A percentile compares a stretch with the other conserved stretches of the same genome.
Conservation (phyloP, 805 yeast species). For the Saturnispora ahearnii region DNA sequence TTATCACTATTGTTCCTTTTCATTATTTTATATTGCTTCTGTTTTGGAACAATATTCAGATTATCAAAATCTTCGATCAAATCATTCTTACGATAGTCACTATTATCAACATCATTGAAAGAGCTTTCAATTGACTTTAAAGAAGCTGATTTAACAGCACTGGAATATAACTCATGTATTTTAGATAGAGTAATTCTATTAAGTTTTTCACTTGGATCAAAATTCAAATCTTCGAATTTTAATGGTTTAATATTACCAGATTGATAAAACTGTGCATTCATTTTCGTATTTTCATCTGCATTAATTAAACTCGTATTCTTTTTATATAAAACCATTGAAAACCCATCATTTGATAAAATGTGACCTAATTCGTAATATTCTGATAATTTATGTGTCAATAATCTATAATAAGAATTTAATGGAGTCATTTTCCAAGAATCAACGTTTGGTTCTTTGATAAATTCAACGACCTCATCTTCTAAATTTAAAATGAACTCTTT, state of each 20-base stretch:
- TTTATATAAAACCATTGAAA: constrained; percentile 34
- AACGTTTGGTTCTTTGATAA: constrained; percentile 34
- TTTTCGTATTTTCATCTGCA: constrained; percentile 27
- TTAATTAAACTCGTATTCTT: constrained; percentile 30
- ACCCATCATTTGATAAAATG: constrained; percentile 41
- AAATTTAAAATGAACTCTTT: constrained; percentile 40
- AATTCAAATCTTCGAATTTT: constrained; percentile 23
- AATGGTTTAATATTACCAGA: constrained; percentile 28
- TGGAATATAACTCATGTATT: constrained; percentile 18
- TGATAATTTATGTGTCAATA: constrained; percentile 62
- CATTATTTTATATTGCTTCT: constrained; percentile 2
- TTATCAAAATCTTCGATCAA: neutral
- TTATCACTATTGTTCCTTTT: constrained; percentile 9
- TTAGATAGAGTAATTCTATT: constrained; percentile 24
- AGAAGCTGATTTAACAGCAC: neutral
- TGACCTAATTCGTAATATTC: constrained; percentile 59
- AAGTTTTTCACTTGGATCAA: constrained; percentile 27
- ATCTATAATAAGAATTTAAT: constrained; percentile 60
- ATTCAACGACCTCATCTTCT: constrained; percentile 39
- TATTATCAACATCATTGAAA: neutral
- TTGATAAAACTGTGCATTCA: constrained; percentile 24
- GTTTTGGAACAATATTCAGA: neutral
- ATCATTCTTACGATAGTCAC: neutral
- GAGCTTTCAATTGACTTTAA: neutral
- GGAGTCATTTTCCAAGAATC: constrained; percentile 39